These are phyloP conservation scores for Trichosporon sp. DNA, from an alignment of 1,284 basidiomycete species.

Conservation along the genomic window DNA sequence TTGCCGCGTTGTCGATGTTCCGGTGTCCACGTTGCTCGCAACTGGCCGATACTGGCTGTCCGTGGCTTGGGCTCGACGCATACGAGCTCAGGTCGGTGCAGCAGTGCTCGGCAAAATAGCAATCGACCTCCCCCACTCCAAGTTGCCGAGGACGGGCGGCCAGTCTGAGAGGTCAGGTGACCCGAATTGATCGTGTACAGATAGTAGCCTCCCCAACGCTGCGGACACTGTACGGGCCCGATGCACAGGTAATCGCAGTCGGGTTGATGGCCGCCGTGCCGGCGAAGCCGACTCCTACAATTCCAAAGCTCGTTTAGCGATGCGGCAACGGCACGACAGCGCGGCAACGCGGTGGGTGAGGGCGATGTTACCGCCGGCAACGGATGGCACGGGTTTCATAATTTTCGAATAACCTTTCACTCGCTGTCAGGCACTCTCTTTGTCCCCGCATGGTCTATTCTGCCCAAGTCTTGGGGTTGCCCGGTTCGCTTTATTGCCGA, in stretches of 20 bases:
- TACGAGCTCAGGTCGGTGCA: neutral
- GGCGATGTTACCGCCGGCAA: constrained; percentile 4
- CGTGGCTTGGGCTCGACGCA: neutral
- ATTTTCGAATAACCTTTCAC: neutral
- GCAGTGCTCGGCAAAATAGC: neutral
- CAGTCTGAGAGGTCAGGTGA: neutral
- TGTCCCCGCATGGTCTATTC: neutral
- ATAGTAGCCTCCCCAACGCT: neutral
- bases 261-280: neutral
- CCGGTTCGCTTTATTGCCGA: neutral
- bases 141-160: neutral
- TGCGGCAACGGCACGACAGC: neutral
- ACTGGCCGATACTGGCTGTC: neutral
- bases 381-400: constrained; percentile 5
- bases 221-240: neutral
- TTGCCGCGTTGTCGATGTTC: neutral
- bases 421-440: neutral
- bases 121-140: neutral
- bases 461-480: neutral
- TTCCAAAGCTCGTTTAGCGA: neutral
- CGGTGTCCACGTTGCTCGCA: neutral
- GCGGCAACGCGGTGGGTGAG: neutral
- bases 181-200: neutral
- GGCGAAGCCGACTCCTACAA: neutral
- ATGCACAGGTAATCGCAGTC: neutral